Base-by-base conservation (phyloP, 495 filamentous ascomycete genomes). In the Thermothielavioides terrestris region DNA sequence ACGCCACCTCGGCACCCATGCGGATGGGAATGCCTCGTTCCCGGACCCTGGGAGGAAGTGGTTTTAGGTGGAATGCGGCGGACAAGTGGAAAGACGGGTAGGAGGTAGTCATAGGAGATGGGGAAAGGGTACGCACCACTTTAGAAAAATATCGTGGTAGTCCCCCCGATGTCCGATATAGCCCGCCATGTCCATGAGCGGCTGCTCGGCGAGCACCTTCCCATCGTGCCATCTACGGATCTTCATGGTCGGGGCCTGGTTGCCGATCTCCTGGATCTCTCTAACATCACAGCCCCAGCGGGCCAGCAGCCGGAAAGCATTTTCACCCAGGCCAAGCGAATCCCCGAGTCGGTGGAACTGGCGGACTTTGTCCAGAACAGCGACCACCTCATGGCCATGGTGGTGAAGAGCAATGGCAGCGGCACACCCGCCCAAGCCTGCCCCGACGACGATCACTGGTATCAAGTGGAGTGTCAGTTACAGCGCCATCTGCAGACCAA, bases 161-260 rank as follows among this genome's bases (percentile, higher is more conserved):
- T 76, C 72, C 1, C 74, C 74, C 25, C 73, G 63, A 45, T 77
- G 74, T 4, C 71, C 73, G 52, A 76, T 76, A 47, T 75, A 76
- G 9, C 72, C 73, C 1, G 74, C 75, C 75, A 77, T 77, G 53
- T 78, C 75, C 74, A 78, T 76, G 30, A 78, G 56, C 10, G 74
- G 73, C 53, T 78, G 75, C 54, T 69, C 66, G 1, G 74, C 75
- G 1, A 78, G 58, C 12, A 73, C 66, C 56, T 76, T 74, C 8
- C 75, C 75, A 51, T 76, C 73, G 31, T 68, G 52, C 71, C 71
- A 75, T 14, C 69, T 61, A 3, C 71, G 55, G 55, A 78, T 77
- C 52, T 74, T 73, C 75, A 78, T 78, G 31, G 74, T 64, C 6
- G 66, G 64, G 0, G 71, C 68, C 58, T 78, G 74, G 59, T 78